Conservation (phyloP, 2,329 filamentous ascomycete genomes). For the Tolypocladium tundrense region DNA sequence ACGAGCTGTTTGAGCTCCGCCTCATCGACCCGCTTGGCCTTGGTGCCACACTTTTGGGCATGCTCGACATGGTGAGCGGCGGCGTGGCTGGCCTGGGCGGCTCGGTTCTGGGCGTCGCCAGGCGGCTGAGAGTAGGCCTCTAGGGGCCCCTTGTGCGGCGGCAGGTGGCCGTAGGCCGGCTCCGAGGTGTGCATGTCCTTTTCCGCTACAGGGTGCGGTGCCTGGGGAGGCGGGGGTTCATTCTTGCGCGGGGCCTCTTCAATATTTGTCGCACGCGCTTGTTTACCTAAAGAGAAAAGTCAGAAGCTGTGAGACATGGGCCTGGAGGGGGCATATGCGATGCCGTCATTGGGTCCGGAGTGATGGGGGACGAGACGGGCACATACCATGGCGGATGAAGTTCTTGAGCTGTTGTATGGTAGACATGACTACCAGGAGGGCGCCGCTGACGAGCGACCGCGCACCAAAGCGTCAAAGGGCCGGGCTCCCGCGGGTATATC, state of each 20-base stretch:
- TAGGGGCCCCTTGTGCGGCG: slow-evolving; percentile 33
- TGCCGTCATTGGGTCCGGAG: slow-evolving; percentile 3
- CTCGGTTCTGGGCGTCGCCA: slow-evolving; percentile 53
- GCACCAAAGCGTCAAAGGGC: background rate
- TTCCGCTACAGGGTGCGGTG: slow-evolving; percentile 40
- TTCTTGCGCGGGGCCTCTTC: slow-evolving; percentile 44
- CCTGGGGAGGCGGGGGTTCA: slow-evolving; percentile 36
- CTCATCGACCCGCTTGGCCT: slow-evolving; percentile 37
- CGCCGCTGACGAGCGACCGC: slow-evolving; percentile 10
- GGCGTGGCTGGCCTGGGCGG: slow-evolving; percentile 55
- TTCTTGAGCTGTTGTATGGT: slow-evolving; percentile 95
- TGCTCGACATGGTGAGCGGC: slow-evolving; percentile 54
- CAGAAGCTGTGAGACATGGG: background rate
- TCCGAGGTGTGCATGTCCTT: slow-evolving; percentile 45
- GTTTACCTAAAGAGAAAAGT: slow-evolving; percentile 54
- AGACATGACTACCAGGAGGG: slow-evolving; percentile 36
- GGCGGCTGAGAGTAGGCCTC: slow-evolving; percentile 54
- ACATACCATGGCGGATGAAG: slow-evolving; percentile 81
- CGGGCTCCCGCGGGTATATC: background rate
- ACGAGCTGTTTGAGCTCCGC: slow-evolving; percentile 75
- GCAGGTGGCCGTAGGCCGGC: slow-evolving; percentile 25
- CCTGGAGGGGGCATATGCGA: background rate
- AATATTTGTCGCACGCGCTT: slow-evolving; percentile 59
- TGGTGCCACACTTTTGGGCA: slow-evolving; percentile 31
- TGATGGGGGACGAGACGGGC: background rate